A percentile compares a stretch with the other conserved stretches of the same genome.
Evolutionary conservation across 1,139 yeast genomes (phyloP).

Genomic region (Magnusiomyces ingens): DNA sequence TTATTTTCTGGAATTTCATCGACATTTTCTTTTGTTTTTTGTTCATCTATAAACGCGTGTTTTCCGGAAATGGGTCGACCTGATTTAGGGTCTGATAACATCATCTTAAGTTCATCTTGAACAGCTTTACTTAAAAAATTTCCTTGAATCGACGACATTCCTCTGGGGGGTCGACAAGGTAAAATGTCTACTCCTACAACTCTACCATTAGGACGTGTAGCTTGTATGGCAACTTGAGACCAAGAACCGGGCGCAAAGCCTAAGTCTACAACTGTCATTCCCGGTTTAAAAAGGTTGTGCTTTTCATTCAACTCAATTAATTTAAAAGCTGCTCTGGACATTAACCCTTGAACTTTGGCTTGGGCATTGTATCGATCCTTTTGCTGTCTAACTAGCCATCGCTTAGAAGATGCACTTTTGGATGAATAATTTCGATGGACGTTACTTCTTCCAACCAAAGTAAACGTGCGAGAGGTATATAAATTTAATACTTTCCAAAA

Average conservation of each 20-base stretch:
- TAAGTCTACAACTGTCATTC: slow-evolving; percentile 66
- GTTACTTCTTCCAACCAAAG: background rate
- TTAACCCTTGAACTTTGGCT: slow-evolving; percentile 56
- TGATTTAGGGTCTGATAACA: slow-evolving; percentile 37
- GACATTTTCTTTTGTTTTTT: slow-evolving; percentile 28
- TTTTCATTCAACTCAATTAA: slow-evolving; percentile 56
- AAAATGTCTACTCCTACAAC: slow-evolving; percentile 82
- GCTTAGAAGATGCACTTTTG: slow-evolving; percentile 43
- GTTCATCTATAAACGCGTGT: slow-evolving; percentile 32
- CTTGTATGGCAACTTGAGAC: slow-evolving; percentile 71
- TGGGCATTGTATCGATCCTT: slow-evolving; percentile 58
- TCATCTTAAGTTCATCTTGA: slow-evolving; percentile 52
- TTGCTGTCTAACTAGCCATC: slow-evolving; percentile 70
- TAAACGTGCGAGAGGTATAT: background rate
- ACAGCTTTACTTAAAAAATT: slow-evolving; percentile 65
- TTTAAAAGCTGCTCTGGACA: slow-evolving; percentile 90
- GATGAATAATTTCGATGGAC: background rate
- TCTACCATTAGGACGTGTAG: slow-evolving; percentile 51
- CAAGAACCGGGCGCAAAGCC: slow-evolving; percentile 98
- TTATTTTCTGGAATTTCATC: slow-evolving; percentile 5
- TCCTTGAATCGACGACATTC: slow-evolving; percentile 79
- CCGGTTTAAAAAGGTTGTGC: slow-evolving; percentile 50
- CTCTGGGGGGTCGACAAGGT: slow-evolving; percentile 70
- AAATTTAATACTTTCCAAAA: too few species aligned
- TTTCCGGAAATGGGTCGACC: slow-evolving; percentile 24